phyloP scores from a whole-genome alignment of 495 filamentous ascomycete species.

The Chaetomium tenue region DNA sequence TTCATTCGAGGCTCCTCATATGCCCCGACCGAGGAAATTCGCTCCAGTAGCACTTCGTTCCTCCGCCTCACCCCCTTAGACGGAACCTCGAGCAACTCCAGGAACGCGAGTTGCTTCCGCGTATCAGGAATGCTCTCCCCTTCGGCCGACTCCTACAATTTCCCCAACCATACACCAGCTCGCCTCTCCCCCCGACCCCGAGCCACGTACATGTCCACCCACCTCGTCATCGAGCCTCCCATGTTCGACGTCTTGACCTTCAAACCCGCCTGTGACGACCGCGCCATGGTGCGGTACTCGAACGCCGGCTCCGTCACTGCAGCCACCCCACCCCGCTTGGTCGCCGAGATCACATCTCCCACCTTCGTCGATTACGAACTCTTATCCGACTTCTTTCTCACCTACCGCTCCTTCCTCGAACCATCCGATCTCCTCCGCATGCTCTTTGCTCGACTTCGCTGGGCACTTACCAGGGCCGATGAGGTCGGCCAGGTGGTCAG shows the following conservation, averaged over 20 bases:
- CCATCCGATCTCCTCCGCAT: conserved; percentile 73
- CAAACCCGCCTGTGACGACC: conserved; percentile 67
- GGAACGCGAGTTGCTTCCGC: conserved; percentile 33
- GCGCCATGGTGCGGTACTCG: conserved; percentile 81
- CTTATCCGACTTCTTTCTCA: conserved; percentile 96
- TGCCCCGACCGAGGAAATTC: conserved; percentile 52
- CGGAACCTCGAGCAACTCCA: conserved; percentile 29
- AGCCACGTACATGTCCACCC: conserved; percentile 45
- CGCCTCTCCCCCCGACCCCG: conserved; percentile 33
- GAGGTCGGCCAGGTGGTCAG: conserved; percentile 88
- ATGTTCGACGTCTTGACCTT: conserved; percentile 82
- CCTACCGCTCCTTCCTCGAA: conserved; percentile 82
- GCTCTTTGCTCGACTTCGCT: conserved; percentile 78
- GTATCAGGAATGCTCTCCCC: conserved; percentile 27
- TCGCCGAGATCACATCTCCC: conserved; percentile 97
- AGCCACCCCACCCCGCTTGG: conserved; percentile 85
- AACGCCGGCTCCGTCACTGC: conserved; percentile 72
- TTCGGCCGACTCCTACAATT: conserved; percentile 28
- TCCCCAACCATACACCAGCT: conserved; percentile 29
- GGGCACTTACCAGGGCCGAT: conserved; percentile 78
- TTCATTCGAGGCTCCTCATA: conserved; percentile 74
- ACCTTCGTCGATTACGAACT: conserved; percentile 96
- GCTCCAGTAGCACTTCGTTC: conserved; percentile 47
- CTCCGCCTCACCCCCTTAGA: conserved; percentile 28
- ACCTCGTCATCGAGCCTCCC: conserved; percentile 51